Evolutionary conservation across 164 flowering plant species (phyloP), one percentile per base, ranked within the genome.

Genomic region (Vitis rupestris): DNA sequence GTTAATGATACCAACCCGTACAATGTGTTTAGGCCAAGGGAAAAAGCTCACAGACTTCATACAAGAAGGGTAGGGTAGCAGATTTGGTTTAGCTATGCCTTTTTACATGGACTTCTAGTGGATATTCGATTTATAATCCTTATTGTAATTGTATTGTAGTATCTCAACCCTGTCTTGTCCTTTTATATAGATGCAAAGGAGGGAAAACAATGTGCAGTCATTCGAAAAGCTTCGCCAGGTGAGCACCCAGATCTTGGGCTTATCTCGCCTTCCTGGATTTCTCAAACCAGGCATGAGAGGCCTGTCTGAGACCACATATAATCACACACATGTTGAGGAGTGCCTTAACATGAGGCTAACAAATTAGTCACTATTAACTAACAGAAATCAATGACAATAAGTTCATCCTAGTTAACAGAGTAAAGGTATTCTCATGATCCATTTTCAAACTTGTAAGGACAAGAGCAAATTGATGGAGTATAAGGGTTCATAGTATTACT

Each of bases 221-320:
- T 96, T 96, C 84, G 98, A 96, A 74, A 96, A 93, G 89, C 96
- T 96, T 81, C 97, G 99, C 53, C 97, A 92, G 94, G 98, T 94
- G 61, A 79, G 72, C 31, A 53, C 27, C 62, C 44, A 37, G 44
- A 37, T 37, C 44, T 37, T 37, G 44, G 44, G 3, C 44, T 37
- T 37, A 37, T 37, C 44, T 37, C 7, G 8, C 44, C 7, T 37
- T 6, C 4, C 44, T 37, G 4, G 44, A 37, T 37, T 37, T 37
- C 44, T 37, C 44, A 37, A 3, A 3, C 44, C 44, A 3, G 44
- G 44, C 44, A 37, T 37, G 44, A 23, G 27, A 23, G 27, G 44
- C 44, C 44, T 37, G 6, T 3, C 7, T 37, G 44, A 37, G 44
- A 37, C 44, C 44, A 37, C 7, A 23, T 23, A 23, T 23, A 23